Conservation (phyloP, 805 yeast genomes). For the Danielia reshetovae region DNA sequence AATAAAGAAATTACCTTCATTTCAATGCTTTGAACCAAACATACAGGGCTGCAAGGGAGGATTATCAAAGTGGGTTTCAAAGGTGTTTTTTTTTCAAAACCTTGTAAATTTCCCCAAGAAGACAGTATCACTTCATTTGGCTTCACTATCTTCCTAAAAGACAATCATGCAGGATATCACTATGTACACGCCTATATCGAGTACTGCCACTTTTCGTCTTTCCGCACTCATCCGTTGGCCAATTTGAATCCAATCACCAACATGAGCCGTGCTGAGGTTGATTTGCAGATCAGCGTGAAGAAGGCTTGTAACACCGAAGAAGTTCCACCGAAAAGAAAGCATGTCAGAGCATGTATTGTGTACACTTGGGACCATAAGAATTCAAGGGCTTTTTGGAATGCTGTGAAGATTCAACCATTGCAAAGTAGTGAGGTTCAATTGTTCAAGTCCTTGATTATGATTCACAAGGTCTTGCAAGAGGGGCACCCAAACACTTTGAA, state of each 20-base stretch:
- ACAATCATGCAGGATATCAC: not conserved
- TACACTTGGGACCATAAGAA: slow-evolving; percentile 95
- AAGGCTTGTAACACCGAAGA: slow-evolving; percentile 88
- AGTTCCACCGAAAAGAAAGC: slow-evolving; percentile 92
- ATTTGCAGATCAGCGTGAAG: slow-evolving; percentile 52
- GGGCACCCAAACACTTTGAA: slow-evolving; percentile 86
- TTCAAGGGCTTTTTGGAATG: slow-evolving; percentile 80
- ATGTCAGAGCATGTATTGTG: slow-evolving; percentile 91
- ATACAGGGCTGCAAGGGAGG: too few relatives aligned
- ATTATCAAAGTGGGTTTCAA: too few relatives aligned
- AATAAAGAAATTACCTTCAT: too few relatives aligned
- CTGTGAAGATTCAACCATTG: slow-evolving; percentile 72
- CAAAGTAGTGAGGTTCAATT: slow-evolving; percentile 79
- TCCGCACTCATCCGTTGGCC: not conserved
- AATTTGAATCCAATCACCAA: not conserved
- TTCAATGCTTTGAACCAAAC: too few relatives aligned
- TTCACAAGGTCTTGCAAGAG: slow-evolving; percentile 93
- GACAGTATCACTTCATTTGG: too few relatives aligned
- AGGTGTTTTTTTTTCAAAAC: too few relatives aligned
- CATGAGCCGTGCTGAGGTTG: slow-evolving; percentile 46
- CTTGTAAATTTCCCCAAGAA: too few relatives aligned
- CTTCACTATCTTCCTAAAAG: too few relatives aligned
- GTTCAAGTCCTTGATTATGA: slow-evolving; percentile 78
- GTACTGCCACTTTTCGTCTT: slow-evolving; percentile 1
- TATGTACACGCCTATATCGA: not conserved